phyloP scores from a whole-genome alignment of 2,329 filamentous ascomycete species.

The Colletotrichum filicis region DNA sequence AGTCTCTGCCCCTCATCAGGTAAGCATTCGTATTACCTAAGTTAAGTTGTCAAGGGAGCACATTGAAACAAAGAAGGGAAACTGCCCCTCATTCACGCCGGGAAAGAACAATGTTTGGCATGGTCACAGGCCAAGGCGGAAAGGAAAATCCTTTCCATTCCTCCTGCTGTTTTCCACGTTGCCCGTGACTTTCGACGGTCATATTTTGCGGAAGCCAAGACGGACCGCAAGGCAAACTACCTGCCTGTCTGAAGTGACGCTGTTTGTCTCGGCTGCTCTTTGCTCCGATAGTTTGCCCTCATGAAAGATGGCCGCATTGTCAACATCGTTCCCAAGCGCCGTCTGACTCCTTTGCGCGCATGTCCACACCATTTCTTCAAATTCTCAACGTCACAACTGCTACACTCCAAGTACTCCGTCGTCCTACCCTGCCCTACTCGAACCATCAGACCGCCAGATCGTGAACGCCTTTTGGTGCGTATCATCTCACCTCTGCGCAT shows the following conservation, averaged over 20 bases:
- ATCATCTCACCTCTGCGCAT: not conserved
- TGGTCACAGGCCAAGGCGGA: not conserved
- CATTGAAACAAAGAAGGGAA: not conserved
- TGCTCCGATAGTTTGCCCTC: not conserved
- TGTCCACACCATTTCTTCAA: not conserved
- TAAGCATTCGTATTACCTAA: not conserved
- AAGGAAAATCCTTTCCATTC: not conserved
- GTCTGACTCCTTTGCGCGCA: not conserved
- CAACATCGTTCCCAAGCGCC: not conserved
- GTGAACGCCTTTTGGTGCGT: not conserved
- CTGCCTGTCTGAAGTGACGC: not conserved
- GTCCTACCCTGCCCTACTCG: not conserved
- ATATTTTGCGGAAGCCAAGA: slow-evolving; percentile 14
- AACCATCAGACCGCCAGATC: slow-evolving; percentile 4
- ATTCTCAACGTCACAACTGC: not conserved
- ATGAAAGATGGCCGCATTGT: not conserved
- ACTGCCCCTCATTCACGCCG: not conserved
- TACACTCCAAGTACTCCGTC: not conserved
- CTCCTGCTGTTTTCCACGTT: not conserved
- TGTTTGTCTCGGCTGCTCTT: slow-evolving; percentile 2
- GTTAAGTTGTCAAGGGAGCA: too few relatives aligned
- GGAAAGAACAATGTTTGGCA: not conserved
- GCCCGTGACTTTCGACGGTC: not conserved
- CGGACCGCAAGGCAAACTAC: slow-evolving; percentile 1
- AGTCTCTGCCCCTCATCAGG: not conserved